Evolutionary conservation across 257 asterid species (phyloP).

Genomic region (Hygrophila difformis): DNA sequence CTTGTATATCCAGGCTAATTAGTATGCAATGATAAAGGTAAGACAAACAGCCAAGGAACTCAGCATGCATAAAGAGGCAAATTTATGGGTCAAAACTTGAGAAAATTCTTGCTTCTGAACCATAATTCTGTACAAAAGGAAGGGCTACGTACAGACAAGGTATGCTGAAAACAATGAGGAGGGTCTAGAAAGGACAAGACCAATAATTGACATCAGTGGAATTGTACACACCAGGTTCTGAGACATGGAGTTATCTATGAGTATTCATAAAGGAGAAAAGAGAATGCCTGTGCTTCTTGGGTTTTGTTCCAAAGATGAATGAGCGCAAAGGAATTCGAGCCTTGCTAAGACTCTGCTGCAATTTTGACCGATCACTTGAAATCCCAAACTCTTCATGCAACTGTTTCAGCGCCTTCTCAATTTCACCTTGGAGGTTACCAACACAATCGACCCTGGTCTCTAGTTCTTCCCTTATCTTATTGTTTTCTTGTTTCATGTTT

Average conservation of each 20-base stretch:
- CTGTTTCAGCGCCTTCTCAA: slow-evolving; percentile 47
- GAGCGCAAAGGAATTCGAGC: slow-evolving; percentile 52
- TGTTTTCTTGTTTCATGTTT: slow-evolving; percentile 94
- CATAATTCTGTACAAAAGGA: too few relatives aligned
- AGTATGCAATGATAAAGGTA: too few relatives aligned
- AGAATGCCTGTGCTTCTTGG: slow-evolving; percentile 63
- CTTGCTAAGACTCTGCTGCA: slow-evolving; percentile 45
- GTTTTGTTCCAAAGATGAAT: slow-evolving; percentile 65
- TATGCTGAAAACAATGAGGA: too few relatives aligned
- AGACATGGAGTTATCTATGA: slow-evolving; percentile 42
- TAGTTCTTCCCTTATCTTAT: slow-evolving; percentile 67
- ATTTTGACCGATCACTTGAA: slow-evolving; percentile 36
- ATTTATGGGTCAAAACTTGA: too few relatives aligned
- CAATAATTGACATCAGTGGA: too few relatives aligned
- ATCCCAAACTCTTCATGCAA: slow-evolving; percentile 62
- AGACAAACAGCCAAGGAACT: too few relatives aligned
- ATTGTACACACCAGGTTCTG: slow-evolving; percentile 19
- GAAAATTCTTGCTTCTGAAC: too few relatives aligned
- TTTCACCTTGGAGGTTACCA: slow-evolving; percentile 45
- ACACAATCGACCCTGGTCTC: slow-evolving; percentile 57
- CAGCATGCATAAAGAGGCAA: too few relatives aligned
- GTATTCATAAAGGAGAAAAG: slow-evolving; percentile 59
- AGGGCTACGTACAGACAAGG: too few relatives aligned
- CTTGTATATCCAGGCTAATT: too few relatives aligned
- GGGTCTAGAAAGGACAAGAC: too few relatives aligned